Conservation (phyloP, 2,329 filamentous ascomycete genomes). For the Aspergillus sp. region DNA sequence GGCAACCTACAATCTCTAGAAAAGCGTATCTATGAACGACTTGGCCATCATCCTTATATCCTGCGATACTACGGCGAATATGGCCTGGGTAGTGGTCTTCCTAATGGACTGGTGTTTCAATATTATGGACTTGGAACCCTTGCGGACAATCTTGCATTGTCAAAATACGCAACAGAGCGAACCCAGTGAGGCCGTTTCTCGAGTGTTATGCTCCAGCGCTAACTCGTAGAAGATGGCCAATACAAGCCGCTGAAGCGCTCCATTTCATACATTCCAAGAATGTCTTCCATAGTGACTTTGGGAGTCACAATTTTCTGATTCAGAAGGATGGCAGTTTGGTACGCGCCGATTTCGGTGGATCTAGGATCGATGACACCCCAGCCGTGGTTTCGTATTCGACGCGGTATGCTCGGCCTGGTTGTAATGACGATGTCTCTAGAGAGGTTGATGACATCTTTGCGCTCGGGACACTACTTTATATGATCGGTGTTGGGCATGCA, state of each 20-base stretch:
- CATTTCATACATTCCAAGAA: background rate
- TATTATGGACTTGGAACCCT: background rate
- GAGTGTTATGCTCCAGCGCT: background rate
- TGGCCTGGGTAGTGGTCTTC: background rate
- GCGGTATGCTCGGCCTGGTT: background rate
- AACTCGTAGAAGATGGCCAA: background rate
- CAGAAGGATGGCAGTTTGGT: constrained; percentile 1
- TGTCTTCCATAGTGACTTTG: background rate
- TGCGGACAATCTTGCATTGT: background rate
- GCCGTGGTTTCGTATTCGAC: background rate
- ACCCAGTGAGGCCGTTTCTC: background rate
- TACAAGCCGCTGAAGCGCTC: background rate
- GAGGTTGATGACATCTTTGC: background rate
- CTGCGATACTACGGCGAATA: constrained; percentile 9
- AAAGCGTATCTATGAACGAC: constrained; percentile 9
- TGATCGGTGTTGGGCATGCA: background rate
- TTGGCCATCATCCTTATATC: constrained; percentile 1
- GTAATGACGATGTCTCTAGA: background rate
- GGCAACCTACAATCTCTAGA: background rate
- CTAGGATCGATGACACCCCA: background rate
- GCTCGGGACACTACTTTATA: background rate
- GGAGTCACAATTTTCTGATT: constrained; percentile 3
- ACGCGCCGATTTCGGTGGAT: background rate
- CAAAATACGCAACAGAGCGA: background rate
- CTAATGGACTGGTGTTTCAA: constrained; percentile 2